Percentiles rank a stretch among this genome's conserved stretches.
Conservation (phyloP, 1,284 basidiomycete species). For the Bjerkandera adusta region DNA sequence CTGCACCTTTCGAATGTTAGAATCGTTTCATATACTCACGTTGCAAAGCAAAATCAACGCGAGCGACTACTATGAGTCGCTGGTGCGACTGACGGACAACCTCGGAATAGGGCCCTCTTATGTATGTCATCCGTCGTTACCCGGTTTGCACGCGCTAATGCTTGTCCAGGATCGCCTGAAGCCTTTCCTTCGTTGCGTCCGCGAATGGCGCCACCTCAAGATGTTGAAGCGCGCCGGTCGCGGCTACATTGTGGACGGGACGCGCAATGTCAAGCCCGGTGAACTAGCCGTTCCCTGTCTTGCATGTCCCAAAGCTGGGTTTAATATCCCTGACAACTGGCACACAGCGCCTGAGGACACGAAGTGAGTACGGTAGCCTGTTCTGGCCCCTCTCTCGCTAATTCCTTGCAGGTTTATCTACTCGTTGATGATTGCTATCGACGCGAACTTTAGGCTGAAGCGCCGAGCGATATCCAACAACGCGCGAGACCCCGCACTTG, state of each 20-base stretch:
- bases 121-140: not conserved
- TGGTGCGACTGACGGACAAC: conserved; percentile 5
- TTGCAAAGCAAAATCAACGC: conserved; percentile 12
- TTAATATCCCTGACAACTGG: conserved; percentile 8
- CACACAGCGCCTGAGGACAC: conserved; percentile 2
- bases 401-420: conserved; percentile 7
- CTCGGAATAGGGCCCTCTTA: not conserved
- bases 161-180: conserved; percentile 15
- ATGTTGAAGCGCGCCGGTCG: conserved; percentile 11
- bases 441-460: conserved; percentile 7
- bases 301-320: conserved; percentile 4
- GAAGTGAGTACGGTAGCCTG: not conserved
- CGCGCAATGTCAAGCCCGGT: not conserved
- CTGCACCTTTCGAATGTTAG: conserved; percentile 6
- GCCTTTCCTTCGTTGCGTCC: conserved; percentile 5
- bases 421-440: not conserved
- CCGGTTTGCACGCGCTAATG: not conserved
- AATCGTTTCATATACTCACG: conserved; percentile 7
- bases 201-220: conserved; percentile 10
- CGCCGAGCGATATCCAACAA: not conserved
- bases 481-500: not conserved
- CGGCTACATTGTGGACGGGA: conserved; percentile 6
- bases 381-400: not conserved
- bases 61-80: conserved; percentile 10
- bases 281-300: conserved; percentile 1